Conservation (phyloP, 2,329 filamentous ascomycete species). For the Kalmusia sp. region DNA sequence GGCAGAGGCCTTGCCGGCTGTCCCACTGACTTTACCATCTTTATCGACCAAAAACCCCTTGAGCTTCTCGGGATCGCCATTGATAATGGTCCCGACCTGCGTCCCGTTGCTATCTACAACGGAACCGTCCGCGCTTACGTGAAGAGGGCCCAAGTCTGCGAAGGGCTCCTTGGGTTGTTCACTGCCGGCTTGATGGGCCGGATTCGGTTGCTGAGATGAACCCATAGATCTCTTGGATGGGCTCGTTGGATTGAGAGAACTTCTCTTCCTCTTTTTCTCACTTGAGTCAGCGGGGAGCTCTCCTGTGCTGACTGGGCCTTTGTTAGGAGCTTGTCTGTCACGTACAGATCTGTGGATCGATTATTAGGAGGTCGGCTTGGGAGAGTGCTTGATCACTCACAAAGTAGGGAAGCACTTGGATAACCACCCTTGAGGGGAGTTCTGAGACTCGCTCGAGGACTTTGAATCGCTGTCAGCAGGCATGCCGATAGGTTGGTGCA, state of each 20-base stretch:
- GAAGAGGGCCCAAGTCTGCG: not conserved
- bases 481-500: slow-evolving; percentile 35
- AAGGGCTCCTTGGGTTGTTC: not conserved
- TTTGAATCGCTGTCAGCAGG: slow-evolving; percentile 35
- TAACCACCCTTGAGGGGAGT: slow-evolving; percentile 28
- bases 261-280: slow-evolving; percentile 42
- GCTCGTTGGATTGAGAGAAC: slow-evolving; percentile 24
- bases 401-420: slow-evolving; percentile 38
- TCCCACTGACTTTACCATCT: too few relatives aligned
- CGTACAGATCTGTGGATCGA: slow-evolving; percentile 36
- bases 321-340: slow-evolving; percentile 32
- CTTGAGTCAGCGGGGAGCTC: slow-evolving; percentile 40
- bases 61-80: too few relatives aligned
- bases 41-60: too few relatives aligned
- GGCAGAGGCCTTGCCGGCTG: slow-evolving; percentile 14
- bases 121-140: too few relatives aligned
- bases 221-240: slow-evolving; percentile 18
- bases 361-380: not conserved
- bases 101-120: too few relatives aligned
- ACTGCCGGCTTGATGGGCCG: not conserved
- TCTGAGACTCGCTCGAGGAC: slow-evolving; percentile 33
- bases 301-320: slow-evolving; percentile 28
- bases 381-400: slow-evolving; percentile 25
- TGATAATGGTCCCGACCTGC: too few relatives aligned
- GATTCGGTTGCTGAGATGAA: not conserved